Percentiles rank a stretch among this genome's conserved stretches.
phyloP scores from a whole-genome alignment of 352 stramenopile genomes.

The Globisporangium viniferum region DNA sequence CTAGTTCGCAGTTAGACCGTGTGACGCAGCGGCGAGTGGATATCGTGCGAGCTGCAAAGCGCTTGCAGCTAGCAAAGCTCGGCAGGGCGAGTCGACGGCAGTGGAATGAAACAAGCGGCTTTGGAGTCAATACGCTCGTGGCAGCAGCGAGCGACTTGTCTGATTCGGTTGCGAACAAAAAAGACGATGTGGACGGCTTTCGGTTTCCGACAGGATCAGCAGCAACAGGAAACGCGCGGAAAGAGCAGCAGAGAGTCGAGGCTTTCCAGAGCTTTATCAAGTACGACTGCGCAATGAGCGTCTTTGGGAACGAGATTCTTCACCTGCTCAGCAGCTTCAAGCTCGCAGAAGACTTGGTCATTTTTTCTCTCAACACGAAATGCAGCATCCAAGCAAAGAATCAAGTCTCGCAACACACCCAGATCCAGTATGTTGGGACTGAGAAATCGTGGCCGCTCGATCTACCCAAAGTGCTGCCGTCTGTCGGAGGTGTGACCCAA shows the following conservation, averaged over 20 bases:
- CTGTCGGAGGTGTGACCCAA: conserved; percentile 51
- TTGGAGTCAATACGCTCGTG: conserved; percentile 13
- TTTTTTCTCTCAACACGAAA: conserved; percentile 68
- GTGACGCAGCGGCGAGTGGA: conserved; percentile 59
- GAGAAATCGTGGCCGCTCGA: conserved; percentile 41
- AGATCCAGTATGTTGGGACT: conserved; percentile 61
- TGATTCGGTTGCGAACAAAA: conserved; percentile 37
- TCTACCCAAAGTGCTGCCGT: conserved; percentile 55
- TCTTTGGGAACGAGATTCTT: conserved; percentile 66
- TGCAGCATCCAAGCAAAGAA: conserved; percentile 26
- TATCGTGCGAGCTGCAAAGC: conserved; percentile 37
- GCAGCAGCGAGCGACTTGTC: conserved; percentile 8
- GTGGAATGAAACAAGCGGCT: conserved; percentile 31
- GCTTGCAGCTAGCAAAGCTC: conserved; percentile 47
- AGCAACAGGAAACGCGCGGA: conserved; percentile 22
- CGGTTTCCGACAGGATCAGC: conserved; percentile 18
- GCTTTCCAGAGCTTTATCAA: conserved; percentile 59
- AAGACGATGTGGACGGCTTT: conserved; percentile 42
- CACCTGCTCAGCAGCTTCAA: conserved; percentile 52
- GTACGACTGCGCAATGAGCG: conserved; percentile 52
- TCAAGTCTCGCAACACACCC: conserved; percentile 22
- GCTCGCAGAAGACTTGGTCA: conserved; percentile 44
- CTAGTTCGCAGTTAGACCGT: conserved; percentile 52
- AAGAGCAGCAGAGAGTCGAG: conserved; percentile 30
- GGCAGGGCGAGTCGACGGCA: conserved; percentile 37